Percentiles rank a stretch among this genome's conserved stretches.
These are phyloP conservation scores for Paramecium primaurelia DNA, from an alignment of 73 alveolate species.

Conservation along the genomic window DNA sequence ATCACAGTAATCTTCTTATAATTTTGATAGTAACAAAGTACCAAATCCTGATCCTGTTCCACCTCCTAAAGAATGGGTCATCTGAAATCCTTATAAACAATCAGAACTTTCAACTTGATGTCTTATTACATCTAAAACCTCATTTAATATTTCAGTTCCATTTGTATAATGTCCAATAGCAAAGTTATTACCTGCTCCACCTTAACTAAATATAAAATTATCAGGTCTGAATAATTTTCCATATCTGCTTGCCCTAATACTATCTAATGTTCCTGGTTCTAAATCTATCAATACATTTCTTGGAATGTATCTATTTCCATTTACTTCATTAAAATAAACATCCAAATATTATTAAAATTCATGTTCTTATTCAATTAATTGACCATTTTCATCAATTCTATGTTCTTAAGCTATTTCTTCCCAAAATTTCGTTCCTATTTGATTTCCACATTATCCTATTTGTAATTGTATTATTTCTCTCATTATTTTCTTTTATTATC, in stretches of 20 bases:
- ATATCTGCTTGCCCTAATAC: constrained; percentile 38
- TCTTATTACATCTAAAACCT: constrained; percentile 16
- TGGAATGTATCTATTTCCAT: constrained; percentile 70
- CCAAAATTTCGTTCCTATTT: constrained; percentile 94
- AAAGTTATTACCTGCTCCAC: constrained; percentile 53
- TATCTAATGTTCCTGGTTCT: constrained; percentile 66
- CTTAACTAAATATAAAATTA: constrained; percentile 50
- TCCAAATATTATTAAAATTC: constrained; percentile 26
- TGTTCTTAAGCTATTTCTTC: constrained; percentile 88
- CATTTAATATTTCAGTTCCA: constrained; percentile 49
- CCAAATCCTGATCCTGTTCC: constrained; percentile 62
- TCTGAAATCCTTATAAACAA: constrained; percentile 37
- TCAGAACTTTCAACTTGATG: constrained; percentile 50
- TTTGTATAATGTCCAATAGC: constrained; percentile 58
- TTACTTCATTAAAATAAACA: constrained; percentile 69
- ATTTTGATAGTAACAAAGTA: constrained; percentile 28
- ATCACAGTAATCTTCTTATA: constrained; percentile 51
- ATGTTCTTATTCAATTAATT: constrained; percentile 55
- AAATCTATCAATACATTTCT: constrained; percentile 77
- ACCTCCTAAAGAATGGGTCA: constrained; percentile 55
- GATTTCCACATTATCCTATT: constrained; percentile 98
- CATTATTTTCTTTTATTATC: constrained; percentile 57
- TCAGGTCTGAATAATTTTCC: constrained; percentile 74
- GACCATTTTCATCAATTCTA: constrained; percentile 72
- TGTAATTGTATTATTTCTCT: constrained; percentile 88